These are phyloP conservation scores for Trichaptum fuscoviolaceum DNA, from an alignment of 768 basidiomycete species.

Conservation along the genomic window DNA sequence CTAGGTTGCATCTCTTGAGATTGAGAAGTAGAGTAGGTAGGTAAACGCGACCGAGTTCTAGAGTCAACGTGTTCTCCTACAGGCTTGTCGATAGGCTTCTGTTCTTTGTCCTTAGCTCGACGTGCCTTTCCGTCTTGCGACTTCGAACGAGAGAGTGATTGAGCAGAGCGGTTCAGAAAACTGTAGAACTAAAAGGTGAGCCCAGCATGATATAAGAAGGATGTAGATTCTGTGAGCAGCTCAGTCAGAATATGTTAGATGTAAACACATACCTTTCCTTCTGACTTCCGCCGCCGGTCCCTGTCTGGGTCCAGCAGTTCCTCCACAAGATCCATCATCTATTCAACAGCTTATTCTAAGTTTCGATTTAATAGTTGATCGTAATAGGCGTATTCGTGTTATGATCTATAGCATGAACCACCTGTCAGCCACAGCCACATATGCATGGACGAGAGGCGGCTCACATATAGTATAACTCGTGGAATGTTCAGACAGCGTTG, in stretches of 20 bases:
- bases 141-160: background rate
- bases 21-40: background rate
- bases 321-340: background rate
- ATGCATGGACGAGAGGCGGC: background rate
- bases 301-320: background rate
- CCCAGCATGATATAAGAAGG: background rate
- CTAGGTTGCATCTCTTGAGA: background rate
- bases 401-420: background rate
- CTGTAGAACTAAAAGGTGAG: background rate
- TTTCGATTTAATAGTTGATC: background rate
- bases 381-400: background rate
- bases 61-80: background rate
- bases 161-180: background rate
- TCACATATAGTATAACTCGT: background rate
- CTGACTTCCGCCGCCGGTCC: background rate
- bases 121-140: slow-evolving; percentile 1
- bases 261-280: background rate
- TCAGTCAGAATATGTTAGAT: background rate
- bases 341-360: background rate
- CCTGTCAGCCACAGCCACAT: background rate
- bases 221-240: background rate
- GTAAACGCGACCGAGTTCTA: background rate
- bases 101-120: background rate
- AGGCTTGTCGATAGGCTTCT: background rate
- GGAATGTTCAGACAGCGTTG: background rate